Conservation (phyloP, 2,329 filamentous ascomycete genomes). For the Pseudogymnoascus sp. region DNA sequence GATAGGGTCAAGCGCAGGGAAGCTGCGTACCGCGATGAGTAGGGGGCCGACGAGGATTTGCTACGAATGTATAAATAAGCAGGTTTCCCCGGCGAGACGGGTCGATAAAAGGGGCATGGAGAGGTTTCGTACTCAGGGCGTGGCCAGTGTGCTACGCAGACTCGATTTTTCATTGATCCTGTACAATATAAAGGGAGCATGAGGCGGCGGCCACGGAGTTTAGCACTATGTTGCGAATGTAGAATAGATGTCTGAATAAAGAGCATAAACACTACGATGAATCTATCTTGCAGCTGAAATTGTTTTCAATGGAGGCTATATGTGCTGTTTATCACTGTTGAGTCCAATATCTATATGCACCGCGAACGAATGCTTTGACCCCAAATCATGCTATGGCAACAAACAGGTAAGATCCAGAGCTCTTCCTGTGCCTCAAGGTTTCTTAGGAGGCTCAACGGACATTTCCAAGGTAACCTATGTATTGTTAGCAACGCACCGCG, state of each 20-base stretch:
- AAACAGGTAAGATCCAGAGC: background rate
- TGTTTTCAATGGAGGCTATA: background rate
- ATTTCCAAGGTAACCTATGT: constrained; percentile 2
- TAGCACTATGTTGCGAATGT: constrained; percentile 10
- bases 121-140: constrained; percentile 2
- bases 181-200: constrained; percentile 11
- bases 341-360: background rate
- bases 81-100: background rate
- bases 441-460: background rate
- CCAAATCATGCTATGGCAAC: background rate
- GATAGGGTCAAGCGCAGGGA: constrained; percentile 45
- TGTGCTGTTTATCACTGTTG: background rate
- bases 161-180: constrained; percentile 6
- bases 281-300: background rate
- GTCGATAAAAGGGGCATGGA: background rate
- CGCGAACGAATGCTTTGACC: background rate
- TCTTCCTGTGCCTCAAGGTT: background rate
- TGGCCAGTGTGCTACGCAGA: background rate
- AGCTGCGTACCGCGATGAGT: constrained; percentile 11
- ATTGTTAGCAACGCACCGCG: background rate
- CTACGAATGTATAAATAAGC: constrained; percentile 9
- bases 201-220: constrained; percentile 5
- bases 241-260: constrained; percentile 10
- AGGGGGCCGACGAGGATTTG: constrained; percentile 4
- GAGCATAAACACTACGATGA: background rate